Conservation (phyloP, 345 rosid species). For the Gynandropsis gynandra region DNA sequence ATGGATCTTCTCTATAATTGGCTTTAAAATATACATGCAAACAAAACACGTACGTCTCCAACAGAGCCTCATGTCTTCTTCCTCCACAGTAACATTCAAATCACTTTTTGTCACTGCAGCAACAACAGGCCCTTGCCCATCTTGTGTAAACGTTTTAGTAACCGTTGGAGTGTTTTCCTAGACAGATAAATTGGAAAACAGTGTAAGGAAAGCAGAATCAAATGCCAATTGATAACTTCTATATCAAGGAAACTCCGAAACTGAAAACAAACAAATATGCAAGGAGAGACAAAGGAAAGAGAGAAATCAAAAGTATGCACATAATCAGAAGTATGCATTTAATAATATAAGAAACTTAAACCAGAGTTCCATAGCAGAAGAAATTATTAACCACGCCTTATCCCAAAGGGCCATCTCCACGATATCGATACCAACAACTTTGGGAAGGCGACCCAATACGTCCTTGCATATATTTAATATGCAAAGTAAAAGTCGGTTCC, state of each 20-base stretch:
- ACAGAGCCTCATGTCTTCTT: conserved; percentile 97
- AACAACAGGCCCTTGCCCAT: conserved; percentile 68
- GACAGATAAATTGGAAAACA: conserved; percentile 21
- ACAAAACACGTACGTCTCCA: conserved; percentile 66
- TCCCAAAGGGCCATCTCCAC: conserved; percentile 99
- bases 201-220: conserved; percentile 3
- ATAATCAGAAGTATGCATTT: no score
- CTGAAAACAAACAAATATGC: no score
- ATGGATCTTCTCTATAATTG: not conserved
- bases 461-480: conserved; percentile 74
- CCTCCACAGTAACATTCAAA: conserved; percentile 88
- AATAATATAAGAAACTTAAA: conserved; percentile 7
- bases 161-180: conserved; percentile 85
- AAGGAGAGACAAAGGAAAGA: not conserved
- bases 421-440: conserved; percentile 82
- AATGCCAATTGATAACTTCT: not conserved
- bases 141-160: conserved; percentile 48
- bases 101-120: conserved; percentile 57
- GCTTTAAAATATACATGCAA: not conserved
- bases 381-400: conserved; percentile 49
- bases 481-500: conserved; percentile 72
- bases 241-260: conserved; percentile 9
- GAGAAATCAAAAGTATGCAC: conserved; percentile 12
- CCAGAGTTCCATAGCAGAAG: conserved; percentile 19
- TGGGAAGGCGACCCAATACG: conserved; percentile 69